phyloP scores from a whole-genome alignment of 2,329 filamentous ascomycete species.

The Ophiostoma sp. region DNA sequence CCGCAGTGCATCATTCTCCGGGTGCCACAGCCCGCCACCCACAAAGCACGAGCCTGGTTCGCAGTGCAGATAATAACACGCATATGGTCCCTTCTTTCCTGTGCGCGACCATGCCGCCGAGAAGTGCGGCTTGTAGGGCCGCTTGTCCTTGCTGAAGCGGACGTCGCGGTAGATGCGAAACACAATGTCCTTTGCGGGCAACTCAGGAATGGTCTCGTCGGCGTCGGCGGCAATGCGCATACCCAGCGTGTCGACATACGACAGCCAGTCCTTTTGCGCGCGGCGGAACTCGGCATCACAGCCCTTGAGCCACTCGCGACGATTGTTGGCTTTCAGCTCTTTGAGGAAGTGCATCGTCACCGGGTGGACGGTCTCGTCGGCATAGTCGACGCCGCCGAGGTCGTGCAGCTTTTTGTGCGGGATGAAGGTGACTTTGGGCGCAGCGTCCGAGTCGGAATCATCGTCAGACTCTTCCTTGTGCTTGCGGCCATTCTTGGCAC shows the following conservation, averaged over 20 bases:
- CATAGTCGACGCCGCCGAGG: constrained; percentile 48
- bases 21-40: constrained; percentile 81
- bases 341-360: constrained; percentile 60
- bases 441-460: constrained; percentile 40
- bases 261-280: constrained; percentile 77
- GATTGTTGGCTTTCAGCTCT: constrained; percentile 61
- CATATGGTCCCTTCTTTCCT: constrained; percentile 82
- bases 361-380: constrained; percentile 53
- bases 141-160: constrained; percentile 79
- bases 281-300: constrained; percentile 78
- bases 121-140: constrained; percentile 84
- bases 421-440: constrained; percentile 43
- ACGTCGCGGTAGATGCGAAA: constrained; percentile 88
- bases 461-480: constrained; percentile 32
- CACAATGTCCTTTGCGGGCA: constrained; percentile 81
- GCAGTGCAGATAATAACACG: constrained; percentile 83
- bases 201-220: constrained; percentile 81
- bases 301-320: constrained; percentile 62
- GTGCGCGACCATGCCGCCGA: constrained; percentile 85
- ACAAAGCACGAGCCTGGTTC: constrained; percentile 70
- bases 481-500: neutral
- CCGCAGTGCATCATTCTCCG: constrained; percentile 65
- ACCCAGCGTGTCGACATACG: constrained; percentile 72
- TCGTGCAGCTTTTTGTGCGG: constrained; percentile 45
- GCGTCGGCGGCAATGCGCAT: constrained; percentile 63